Percentiles rank a stretch among this genome's conserved stretches.
These are phyloP conservation scores for Silybum marianum DNA, from an alignment of 129 eudicot species.

Conservation along the genomic window DNA sequence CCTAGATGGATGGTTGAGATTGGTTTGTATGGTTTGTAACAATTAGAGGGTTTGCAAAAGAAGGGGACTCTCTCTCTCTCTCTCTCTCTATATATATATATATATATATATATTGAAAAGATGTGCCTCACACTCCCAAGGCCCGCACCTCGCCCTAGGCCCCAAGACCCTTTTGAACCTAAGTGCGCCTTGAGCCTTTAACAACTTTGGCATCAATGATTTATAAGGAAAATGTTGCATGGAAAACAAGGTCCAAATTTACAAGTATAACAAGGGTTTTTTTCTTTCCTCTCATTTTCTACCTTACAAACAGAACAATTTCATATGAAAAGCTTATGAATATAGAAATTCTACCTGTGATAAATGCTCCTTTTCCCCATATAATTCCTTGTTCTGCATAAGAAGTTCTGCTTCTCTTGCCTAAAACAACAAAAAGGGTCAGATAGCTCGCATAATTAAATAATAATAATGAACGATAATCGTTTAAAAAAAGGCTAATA, in stretches of 20 bases:
- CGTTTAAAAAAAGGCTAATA: background rate
- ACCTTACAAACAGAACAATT: background rate
- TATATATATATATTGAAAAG: no score
- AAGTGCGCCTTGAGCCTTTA: no score
- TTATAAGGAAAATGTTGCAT: background rate
- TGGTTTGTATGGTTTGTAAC: no score
- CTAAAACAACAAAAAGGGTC: slow-evolving; percentile 42
- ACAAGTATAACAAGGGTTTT: background rate
- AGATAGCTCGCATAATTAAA: slow-evolving; percentile 18
- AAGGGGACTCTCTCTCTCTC: no score
- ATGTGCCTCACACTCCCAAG: no score
- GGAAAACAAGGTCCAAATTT: background rate
- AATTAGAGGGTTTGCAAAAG: no score
- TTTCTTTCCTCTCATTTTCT: background rate
- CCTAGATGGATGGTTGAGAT: no score
- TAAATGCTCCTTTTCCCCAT: slow-evolving; percentile 85
- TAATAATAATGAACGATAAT: background rate
- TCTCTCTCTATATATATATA: no score
- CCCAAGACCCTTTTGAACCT: no score
- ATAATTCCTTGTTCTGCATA: slow-evolving; percentile 72
- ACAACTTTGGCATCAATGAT: background rate
- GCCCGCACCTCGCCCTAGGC: no score
- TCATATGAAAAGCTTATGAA: slow-evolving; percentile 7
- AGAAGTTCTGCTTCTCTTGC: slow-evolving; percentile 89
- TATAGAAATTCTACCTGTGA: slow-evolving; percentile 71